phyloP scores from a whole-genome alignment of 225 moss, liverwort and hornwort genomes.

The Thuidium tamariscinum region DNA sequence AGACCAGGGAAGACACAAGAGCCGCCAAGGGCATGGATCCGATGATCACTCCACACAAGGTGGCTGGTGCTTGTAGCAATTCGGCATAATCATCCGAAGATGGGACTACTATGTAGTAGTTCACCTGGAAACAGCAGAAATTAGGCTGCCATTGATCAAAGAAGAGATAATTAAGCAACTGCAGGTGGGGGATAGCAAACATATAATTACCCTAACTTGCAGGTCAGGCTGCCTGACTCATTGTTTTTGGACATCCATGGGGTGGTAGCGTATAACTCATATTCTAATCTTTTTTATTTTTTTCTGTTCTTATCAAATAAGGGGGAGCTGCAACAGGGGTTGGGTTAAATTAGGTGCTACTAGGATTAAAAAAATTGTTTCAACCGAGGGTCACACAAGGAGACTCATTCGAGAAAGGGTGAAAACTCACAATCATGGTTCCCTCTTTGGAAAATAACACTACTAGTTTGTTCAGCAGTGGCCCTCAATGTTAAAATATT shows the following conservation, averaged over 20 bases:
- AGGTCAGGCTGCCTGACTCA: not conserved
- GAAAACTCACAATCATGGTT: not conserved
- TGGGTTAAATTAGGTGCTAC: not conserved
- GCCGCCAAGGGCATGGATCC: constrained; percentile 61
- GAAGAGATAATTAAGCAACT: not conserved
- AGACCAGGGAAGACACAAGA: constrained; percentile 37
- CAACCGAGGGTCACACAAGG: not conserved
- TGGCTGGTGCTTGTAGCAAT: constrained; percentile 36
- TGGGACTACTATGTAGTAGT: constrained; percentile 60
- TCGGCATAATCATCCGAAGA: constrained; percentile 51
- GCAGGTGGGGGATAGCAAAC: not conserved
- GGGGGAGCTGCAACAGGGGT: not conserved
- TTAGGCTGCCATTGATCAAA: not conserved
- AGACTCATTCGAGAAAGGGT: not conserved
- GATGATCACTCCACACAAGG: constrained; percentile 55
- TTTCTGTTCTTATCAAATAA: not conserved
- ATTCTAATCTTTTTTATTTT: not conserved
- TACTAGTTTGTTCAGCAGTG: not conserved
- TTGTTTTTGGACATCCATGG: not conserved
- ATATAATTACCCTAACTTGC: not conserved
- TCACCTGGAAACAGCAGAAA: constrained; percentile 18
- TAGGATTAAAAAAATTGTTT: not conserved
- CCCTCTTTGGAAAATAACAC: not conserved
- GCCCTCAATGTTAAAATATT: not conserved
- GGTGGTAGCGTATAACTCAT: not conserved